These are phyloP conservation scores for Pseudonectria foliicola DNA, from an alignment of 2,329 filamentous ascomycete genomes.

Conservation along the genomic window DNA sequence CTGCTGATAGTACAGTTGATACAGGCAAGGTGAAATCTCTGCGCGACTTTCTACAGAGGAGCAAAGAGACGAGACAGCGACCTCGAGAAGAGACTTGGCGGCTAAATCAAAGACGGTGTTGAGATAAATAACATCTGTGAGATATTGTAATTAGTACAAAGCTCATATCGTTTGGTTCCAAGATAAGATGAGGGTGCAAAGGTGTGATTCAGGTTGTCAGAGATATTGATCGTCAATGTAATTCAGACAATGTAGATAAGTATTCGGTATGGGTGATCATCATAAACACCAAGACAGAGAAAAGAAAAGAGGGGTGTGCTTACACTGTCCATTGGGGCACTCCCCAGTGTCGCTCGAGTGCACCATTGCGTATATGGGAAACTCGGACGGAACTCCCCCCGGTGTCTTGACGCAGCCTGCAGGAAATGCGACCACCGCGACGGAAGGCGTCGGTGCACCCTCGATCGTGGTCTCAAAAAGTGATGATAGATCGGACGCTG, in stretches of 20 bases:
- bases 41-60: conserved; percentile 22
- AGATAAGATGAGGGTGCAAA: conserved; percentile 11
- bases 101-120: conserved; percentile 28
- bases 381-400: conserved; percentile 27
- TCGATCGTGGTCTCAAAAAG: conserved; percentile 69
- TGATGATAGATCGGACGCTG: conserved; percentile 55
- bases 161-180: conserved; percentile 3
- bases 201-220: conserved; percentile 77
- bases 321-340: conserved; percentile 83
- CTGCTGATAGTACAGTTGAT: conserved; percentile 52
- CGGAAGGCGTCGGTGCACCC: conserved; percentile 67
- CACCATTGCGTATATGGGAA: conserved; percentile 54
- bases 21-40: conserved; percentile 32
- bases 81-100: conserved; percentile 31
- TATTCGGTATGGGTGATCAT: conserved; percentile 79
- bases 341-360: conserved; percentile 92
- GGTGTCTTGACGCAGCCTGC: conserved; percentile 35
- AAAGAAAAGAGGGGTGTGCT: conserved; percentile 40
- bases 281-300: conserved; percentile 50
- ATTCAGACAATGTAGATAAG: conserved; percentile 99
- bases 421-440: conserved; percentile 63
- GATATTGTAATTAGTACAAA: conserved; percentile 26
- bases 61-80: conserved; percentile 37
- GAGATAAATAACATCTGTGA: conserved; percentile 28
- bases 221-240: conserved; percentile 76